phyloP scores from a whole-genome alignment of 768 basidiomycete species.

The Hygrocybe coccinea region DNA sequence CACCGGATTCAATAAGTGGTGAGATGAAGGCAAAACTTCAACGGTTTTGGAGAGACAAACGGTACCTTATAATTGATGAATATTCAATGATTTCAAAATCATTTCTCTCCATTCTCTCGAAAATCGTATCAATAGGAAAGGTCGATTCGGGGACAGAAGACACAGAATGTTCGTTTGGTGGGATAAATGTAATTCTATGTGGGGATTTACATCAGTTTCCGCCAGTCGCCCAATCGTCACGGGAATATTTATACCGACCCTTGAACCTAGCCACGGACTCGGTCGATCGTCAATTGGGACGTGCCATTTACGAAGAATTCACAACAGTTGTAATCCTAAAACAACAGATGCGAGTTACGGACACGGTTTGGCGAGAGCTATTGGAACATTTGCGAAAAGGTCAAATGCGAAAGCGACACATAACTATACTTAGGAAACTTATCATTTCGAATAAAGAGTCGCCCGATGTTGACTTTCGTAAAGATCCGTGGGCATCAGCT shows the following conservation, averaged over 20 bases:
- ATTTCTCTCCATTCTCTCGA: neutral
- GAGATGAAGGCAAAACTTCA: neutral
- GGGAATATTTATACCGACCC: too few species aligned
- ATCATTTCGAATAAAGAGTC: conserved; percentile 13
- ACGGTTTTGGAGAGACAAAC: neutral
- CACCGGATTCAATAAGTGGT: too few species aligned
- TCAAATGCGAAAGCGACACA: conserved; percentile 15
- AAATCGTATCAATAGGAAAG: neutral
- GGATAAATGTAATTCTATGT: conserved; percentile 29
- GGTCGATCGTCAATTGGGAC: conserved; percentile 7
- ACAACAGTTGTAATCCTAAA: conserved; percentile 28
- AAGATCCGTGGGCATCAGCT: conserved; percentile 19
- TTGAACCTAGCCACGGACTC: neutral
- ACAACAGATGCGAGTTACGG: conserved; percentile 30
- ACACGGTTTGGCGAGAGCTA: conserved; percentile 27
- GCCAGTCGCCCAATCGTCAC: conserved; percentile 12
- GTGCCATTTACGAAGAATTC: conserved; percentile 25
- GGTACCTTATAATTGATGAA: conserved; percentile 9
- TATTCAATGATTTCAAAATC: conserved; percentile 5
- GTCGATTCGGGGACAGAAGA: neutral
- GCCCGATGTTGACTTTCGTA: conserved; percentile 12
- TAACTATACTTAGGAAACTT: conserved; percentile 22
- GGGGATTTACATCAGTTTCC: conserved; percentile 35
- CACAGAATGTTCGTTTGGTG: conserved; percentile 9
- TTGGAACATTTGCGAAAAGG: conserved; percentile 24